Conservation (phyloP, 2,329 filamentous ascomycete genomes). For the Nothophoma quercina region DNA sequence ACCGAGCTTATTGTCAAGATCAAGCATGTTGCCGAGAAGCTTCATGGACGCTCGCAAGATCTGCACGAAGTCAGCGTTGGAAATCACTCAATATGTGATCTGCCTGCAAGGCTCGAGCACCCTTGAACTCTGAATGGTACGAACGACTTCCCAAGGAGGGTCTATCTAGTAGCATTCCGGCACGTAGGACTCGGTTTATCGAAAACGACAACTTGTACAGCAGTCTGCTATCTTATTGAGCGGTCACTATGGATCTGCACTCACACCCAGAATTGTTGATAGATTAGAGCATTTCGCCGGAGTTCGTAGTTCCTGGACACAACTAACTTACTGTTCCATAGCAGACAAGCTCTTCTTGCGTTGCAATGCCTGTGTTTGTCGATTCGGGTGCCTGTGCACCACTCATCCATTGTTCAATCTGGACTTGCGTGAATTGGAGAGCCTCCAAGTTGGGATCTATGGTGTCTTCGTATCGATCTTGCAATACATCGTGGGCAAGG, state of each 20-base stretch:
- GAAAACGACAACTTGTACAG: no score
- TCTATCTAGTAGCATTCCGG: no score
- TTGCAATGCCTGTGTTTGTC: no score
- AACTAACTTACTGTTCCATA: conserved; percentile 34
- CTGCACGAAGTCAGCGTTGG: conserved; percentile 10
- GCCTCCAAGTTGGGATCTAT: conserved; percentile 4
- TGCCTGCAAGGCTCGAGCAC: no score
- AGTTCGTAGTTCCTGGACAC: no score
- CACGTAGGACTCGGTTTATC: no score
- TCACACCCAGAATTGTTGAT: no score
- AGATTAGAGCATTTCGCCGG: no score
- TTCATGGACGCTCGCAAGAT: conserved; percentile 27
- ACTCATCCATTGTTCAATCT: conserved; percentile 29
- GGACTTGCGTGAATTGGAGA: conserved; percentile 16
- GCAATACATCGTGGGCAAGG: conserved; percentile 6
- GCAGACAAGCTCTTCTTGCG: conserved; percentile 21
- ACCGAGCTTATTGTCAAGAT: conserved; percentile 25
- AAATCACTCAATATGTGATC: conserved; percentile 2
- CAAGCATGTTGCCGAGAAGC: conserved; percentile 34
- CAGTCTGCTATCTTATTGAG: no score
- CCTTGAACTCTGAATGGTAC: no score
- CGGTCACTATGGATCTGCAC: no score
- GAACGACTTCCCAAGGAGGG: no score
- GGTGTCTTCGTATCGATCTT: background rate
- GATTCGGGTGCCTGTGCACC: conserved; percentile 1